Percentiles rank a stretch among this genome's conserved stretches.
phyloP scores from a whole-genome alignment of 768 basidiomycete species.

The Melanogaster broomeanus region DNA sequence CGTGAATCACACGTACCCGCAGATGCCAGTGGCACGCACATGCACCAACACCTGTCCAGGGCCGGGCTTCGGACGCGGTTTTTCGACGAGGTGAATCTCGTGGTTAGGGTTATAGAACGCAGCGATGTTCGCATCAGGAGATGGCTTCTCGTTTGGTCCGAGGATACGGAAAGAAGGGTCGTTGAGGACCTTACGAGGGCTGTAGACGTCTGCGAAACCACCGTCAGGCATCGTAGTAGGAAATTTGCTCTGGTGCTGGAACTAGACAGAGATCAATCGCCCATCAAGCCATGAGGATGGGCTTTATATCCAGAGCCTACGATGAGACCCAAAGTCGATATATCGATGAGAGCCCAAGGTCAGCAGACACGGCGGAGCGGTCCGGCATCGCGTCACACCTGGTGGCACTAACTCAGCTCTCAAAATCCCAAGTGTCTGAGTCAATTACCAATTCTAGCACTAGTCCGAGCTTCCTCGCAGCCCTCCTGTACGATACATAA shows the following conservation, averaged over 20 bases:
- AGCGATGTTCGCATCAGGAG: slow-evolving; percentile 53
- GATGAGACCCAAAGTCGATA: neutral
- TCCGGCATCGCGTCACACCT: no score
- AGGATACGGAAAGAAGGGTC: slow-evolving; percentile 58
- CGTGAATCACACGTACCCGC: slow-evolving; percentile 47
- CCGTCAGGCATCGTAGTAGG: slow-evolving; percentile 19
- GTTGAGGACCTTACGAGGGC: slow-evolving; percentile 56
- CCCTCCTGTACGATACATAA: no score
- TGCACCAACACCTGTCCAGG: slow-evolving; percentile 67
- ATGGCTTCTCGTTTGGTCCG: slow-evolving; percentile 48
- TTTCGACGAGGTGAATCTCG: slow-evolving; percentile 68
- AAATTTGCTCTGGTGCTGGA: neutral
- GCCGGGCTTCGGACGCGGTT: slow-evolving; percentile 58
- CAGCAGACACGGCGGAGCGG: no score
- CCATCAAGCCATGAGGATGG: neutral
- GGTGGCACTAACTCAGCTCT: no score
- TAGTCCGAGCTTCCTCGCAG: no score
- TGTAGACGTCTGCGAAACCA: slow-evolving; percentile 46
- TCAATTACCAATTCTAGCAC: no score
- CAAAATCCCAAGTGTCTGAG: no score
- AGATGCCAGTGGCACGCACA: slow-evolving; percentile 69
- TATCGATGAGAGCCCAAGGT: neutral
- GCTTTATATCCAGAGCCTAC: neutral
- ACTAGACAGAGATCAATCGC: neutral
- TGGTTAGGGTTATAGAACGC: slow-evolving; percentile 65